phyloP scores from a whole-genome alignment of 805 yeast species.

The Teunomyces stri region DNA sequence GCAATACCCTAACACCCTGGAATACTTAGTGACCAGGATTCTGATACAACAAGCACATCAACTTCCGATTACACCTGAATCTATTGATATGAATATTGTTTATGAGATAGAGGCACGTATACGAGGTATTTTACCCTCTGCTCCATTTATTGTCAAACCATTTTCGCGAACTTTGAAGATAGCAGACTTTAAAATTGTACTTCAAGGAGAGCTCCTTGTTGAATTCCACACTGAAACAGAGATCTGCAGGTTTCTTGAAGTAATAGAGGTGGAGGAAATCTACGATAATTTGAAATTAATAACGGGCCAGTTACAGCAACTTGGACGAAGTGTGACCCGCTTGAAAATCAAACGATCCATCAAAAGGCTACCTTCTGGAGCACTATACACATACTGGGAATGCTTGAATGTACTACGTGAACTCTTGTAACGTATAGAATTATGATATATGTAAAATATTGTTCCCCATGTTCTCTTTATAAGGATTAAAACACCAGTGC shows the following conservation, averaged over 20 bases:
- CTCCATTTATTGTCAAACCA: conserved; percentile 27
- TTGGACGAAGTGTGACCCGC: background rate
- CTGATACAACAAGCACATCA: background rate
- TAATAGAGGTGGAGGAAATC: conserved; percentile 13
- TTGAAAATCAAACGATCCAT: conserved; percentile 5
- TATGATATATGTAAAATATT: conserved; percentile 7
- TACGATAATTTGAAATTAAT: conserved; percentile 8
- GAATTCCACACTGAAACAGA: conserved; percentile 24
- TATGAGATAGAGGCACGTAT: conserved; percentile 19
- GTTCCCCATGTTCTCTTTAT: conserved; percentile 8
- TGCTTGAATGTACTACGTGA: conserved; percentile 11
- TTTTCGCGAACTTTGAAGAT: conserved; percentile 27
- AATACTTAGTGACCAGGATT: background rate
- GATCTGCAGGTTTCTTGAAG: conserved; percentile 23
- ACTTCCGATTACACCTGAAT: conserved; percentile 9
- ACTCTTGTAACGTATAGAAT: conserved; percentile 7
- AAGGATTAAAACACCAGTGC: conserved; percentile 10
- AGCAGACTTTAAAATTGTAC: conserved; percentile 19
- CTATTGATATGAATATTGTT: conserved; percentile 9
- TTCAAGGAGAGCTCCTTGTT: conserved; percentile 9
- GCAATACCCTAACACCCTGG: background rate
- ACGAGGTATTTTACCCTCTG: conserved; percentile 15
- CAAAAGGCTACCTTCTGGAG: conserved; percentile 4
- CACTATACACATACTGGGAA: conserved; percentile 15
- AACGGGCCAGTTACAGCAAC: conserved; percentile 4